These are phyloP conservation scores for Argentina anserina DNA, from an alignment of 306 rosid species.

Conservation along the genomic window DNA sequence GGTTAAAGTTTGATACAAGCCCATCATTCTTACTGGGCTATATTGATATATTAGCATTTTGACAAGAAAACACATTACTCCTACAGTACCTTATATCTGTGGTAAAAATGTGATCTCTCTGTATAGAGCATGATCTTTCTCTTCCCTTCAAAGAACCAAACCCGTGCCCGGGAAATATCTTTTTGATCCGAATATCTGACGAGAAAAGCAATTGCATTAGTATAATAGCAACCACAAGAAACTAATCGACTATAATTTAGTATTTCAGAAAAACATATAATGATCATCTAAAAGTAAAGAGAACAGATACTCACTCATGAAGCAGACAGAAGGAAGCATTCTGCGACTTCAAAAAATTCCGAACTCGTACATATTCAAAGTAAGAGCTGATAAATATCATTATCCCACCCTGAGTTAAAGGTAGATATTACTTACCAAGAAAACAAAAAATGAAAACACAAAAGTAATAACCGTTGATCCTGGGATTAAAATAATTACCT, in stretches of 20 bases:
- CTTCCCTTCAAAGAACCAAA: slow-evolving; percentile 73
- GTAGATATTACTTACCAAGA: slow-evolving; percentile 12
- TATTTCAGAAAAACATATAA: not conserved
- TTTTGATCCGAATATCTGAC: slow-evolving; percentile 72
- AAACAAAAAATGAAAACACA: not conserved
- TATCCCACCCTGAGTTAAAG: slow-evolving; percentile 65
- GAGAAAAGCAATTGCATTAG: slow-evolving; percentile 22
- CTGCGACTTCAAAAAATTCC: slow-evolving; percentile 78
- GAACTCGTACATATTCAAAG: slow-evolving; percentile 71
- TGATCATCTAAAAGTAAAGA: not conserved
- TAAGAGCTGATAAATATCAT: slow-evolving; percentile 83
- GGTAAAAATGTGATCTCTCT: slow-evolving; percentile 88
- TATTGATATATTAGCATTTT: not conserved
- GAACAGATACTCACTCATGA: slow-evolving; percentile 73
- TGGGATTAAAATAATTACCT: slow-evolving; percentile 40
- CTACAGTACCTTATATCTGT: slow-evolving; percentile 72
- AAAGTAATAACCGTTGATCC: slow-evolving; percentile 1
- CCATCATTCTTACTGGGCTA: not conserved
- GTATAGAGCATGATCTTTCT: slow-evolving; percentile 87
- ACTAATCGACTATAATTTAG: not conserved
- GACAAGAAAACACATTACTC: slow-evolving; percentile 5
- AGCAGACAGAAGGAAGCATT: slow-evolving; percentile 85
- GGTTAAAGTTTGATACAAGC: not conserved
- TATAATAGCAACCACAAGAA: slow-evolving; percentile 4
- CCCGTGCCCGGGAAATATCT: slow-evolving; percentile 80